Evolutionary conservation across 225 moss, liverwort and hornwort species (phyloP), one percentile per base, ranked within the genome.

Genomic region (Sphagnum contortum): DNA sequence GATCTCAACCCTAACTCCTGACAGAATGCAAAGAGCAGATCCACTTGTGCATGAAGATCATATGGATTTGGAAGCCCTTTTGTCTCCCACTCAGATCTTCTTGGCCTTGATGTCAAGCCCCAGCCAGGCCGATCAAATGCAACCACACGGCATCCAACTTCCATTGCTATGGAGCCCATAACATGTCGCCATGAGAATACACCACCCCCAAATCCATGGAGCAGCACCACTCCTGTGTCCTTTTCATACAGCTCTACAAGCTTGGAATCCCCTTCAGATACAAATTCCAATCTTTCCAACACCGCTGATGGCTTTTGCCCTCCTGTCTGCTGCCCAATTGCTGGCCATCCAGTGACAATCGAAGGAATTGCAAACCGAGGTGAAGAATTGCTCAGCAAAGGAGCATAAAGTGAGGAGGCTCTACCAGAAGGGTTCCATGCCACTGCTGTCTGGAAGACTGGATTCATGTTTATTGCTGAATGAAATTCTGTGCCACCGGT

Each of bases 121-220:
- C 84, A 85, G 2, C 81, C 81, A 44, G 84, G 84, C 48, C 84
- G 81, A 70, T 85, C 84, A 2, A 85, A 85, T 12, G 84, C 84
- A 61, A 76, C 76, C 44, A 79, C 81, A 47, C 81, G 71, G 58
- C 78, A 76, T 44, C 84, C 81, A 48, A 72, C 71, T 67, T 85
- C 78, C 49, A 71, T 78, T 48, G 84, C 75, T 3, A 84, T 67
- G n/a, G 67, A 44, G 4, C 62, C 51, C 78, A 81, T 81, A 48
- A 78, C 62, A 50, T 85, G 84, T 67, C 84, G 66, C 84, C 84
- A 81, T 4, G 84, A 85, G 55, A 85, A 85, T 46, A 85, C 84
- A 0, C 84, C 84, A 5, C 84, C 84, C 45, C 84, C 81, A n/a
- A 81, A 85, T 44, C 84, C 81, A 70, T 85, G 84, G 48, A 85